Percentiles rank a stretch among this genome's conserved stretches.
phyloP scores from a whole-genome alignment of 169 alveolate species.

The Plasmodium billcollinsi region DNA sequence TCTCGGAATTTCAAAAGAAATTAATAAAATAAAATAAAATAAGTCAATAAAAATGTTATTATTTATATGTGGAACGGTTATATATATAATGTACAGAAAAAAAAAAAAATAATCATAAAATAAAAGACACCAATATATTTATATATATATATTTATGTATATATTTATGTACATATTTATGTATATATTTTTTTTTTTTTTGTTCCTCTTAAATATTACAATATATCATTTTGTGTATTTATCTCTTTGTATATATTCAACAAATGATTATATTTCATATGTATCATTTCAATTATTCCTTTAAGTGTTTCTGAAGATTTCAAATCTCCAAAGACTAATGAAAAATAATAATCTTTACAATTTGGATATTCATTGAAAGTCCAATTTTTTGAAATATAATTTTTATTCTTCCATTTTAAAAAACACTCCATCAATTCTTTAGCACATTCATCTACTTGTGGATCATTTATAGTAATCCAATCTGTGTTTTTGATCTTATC shows the following conservation, averaged over 20 bases:
- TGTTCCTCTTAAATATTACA: neutral
- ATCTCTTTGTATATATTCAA: constrained; percentile 59
- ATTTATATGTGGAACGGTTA: too few species aligned
- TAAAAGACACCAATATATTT: too few species aligned
- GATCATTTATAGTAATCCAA: constrained; percentile 76
- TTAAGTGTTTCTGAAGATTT: constrained; percentile 67
- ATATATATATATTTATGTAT: too few species aligned
- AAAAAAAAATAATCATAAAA: too few species aligned
- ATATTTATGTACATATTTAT: too few species aligned
- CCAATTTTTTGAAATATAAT: constrained; percentile 74
- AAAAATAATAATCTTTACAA: constrained; percentile 68
- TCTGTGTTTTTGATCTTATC: constrained; percentile 20
- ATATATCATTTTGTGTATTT: constrained; percentile 2
- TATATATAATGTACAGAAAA: too few species aligned
- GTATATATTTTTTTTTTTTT: too few species aligned
- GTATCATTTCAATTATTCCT: constrained; percentile 76
- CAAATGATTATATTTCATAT: constrained; percentile 72
- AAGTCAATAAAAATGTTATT: too few species aligned
- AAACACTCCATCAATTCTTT: constrained; percentile 75
- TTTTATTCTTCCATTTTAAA: constrained; percentile 73
- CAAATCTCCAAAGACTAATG: constrained; percentile 73
- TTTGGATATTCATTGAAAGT: constrained; percentile 70
- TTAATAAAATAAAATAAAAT: too few species aligned
- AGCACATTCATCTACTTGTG: constrained; percentile 78
- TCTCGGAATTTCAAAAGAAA: too few species aligned